These are phyloP conservation scores for Clonostachys rosea DNA, from an alignment of 2,329 filamentous ascomycete species.

Conservation along the genomic window DNA sequence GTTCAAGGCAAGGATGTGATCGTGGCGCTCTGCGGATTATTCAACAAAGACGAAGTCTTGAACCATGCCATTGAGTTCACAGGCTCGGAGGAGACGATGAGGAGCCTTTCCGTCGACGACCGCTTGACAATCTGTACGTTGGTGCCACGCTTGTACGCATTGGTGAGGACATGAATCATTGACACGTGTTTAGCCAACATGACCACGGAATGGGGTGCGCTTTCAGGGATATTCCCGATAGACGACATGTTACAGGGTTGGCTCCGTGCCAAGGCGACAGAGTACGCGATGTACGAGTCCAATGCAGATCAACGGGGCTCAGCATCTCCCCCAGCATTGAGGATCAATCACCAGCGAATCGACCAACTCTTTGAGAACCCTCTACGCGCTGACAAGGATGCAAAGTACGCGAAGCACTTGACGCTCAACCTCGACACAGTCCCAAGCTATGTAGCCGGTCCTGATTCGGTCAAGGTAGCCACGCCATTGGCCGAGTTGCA, in stretches of 20 bases:
- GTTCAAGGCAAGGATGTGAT: constrained; percentile 95
- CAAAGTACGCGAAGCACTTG: constrained; percentile 77
- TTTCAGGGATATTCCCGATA: constrained; percentile 60
- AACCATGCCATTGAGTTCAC: constrained; percentile 90
- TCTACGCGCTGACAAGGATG: constrained; percentile 68
- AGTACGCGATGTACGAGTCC: constrained; percentile 53
- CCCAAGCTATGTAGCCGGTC: constrained; percentile 78
- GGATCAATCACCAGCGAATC: constrained; percentile 69
- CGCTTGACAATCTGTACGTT: constrained; percentile 56
- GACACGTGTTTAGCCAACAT: constrained; percentile 52
- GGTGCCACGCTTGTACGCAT: too few relatives aligned
- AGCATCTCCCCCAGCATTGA: constrained; percentile 14
- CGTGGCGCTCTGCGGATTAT: constrained; percentile 78
- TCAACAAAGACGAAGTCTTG: constrained; percentile 82
- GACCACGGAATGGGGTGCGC: neutral
- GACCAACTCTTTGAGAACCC: constrained; percentile 67
- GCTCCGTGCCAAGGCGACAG: constrained; percentile 73
- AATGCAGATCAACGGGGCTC: constrained; percentile 22
- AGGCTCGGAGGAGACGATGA: constrained; percentile 73
- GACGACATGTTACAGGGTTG: constrained; percentile 68
- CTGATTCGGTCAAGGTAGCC: constrained; percentile 84
- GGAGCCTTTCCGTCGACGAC: constrained; percentile 66
- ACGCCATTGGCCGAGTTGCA: constrained; percentile 74
- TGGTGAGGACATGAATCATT: constrained; percentile 70
- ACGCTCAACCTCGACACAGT: constrained; percentile 80